Evolutionary conservation across 2,329 filamentous ascomycete species (phyloP).

Genomic region (Penicillium sp.): DNA sequence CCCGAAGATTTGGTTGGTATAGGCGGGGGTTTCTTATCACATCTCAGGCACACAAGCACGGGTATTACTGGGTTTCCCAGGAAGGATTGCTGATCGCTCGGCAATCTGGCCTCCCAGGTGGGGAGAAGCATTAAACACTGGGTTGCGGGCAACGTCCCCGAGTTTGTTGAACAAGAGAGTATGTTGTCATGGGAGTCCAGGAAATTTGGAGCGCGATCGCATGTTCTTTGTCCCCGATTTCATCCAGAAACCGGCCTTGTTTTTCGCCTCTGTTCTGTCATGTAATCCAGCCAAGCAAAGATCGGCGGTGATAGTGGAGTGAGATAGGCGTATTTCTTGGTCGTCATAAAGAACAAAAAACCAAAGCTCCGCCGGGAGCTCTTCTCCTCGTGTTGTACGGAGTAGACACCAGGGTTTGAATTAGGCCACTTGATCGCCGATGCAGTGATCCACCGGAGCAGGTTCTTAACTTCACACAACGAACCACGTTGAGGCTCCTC

Average conservation of each 20-base stretch:
- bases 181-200: not conserved
- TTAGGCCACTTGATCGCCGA: slow-evolving; percentile 16
- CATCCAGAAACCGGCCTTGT: not conserved
- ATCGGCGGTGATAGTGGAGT: slow-evolving; percentile 17
- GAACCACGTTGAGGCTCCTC: not conserved
- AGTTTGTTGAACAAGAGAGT: not conserved
- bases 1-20: slow-evolving; percentile 6
- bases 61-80: too few species aligned
- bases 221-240: not conserved
- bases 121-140: slow-evolving; percentile 3
- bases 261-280: slow-evolving; percentile 5
- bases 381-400: slow-evolving; percentile 6
- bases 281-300: slow-evolving; percentile 12
- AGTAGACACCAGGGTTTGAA: not conserved
- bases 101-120: not conserved
- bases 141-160: slow-evolving; percentile 1
- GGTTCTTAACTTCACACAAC: slow-evolving; percentile 2
- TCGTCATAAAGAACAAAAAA: slow-evolving; percentile 7
- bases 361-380: slow-evolving; percentile 9
- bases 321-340: slow-evolving; percentile 6
- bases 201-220: not conserved
- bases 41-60: not conserved
- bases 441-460: slow-evolving; percentile 13
- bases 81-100: slow-evolving; percentile 15
- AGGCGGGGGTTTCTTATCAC: slow-evolving; percentile 3